Base-by-base conservation (phyloP, 108 stramenopile species). In the Nitzschia putrida region DNA sequence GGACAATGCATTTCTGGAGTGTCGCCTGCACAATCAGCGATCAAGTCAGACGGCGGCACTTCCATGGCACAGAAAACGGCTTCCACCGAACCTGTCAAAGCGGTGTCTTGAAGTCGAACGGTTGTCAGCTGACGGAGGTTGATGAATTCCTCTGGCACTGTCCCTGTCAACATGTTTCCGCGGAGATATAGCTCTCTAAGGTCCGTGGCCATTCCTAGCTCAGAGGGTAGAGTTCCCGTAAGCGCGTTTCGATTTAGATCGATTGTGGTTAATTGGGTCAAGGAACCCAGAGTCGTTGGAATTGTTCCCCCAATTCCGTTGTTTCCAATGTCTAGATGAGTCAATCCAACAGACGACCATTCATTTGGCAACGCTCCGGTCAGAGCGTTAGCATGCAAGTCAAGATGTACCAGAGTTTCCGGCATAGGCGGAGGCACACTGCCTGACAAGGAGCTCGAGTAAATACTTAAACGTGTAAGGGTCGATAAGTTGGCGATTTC, bases 341-440 rank as follows among this genome's bases (percentile, higher is more conserved):
- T n/a, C n/a, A n/a, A n/a, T n/a, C n/a, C n/a, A n/a, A n/a, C n/a
- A n/a, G n/a, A n/a, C n/a, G n/a, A n/a, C n/a, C n/a, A n/a, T n/a
- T 80, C 81, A 43, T 64, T 50, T 8, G 88, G 88, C 57, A 90
- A 69, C 3, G 70, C 74, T 10, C 88, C 88, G 0, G 71, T 77
- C 39, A 90, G 66, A 18, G 79, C 53, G 40, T 90, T 90, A 21
- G 73, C 59, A 2, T 70, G 68, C 38, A 89, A 42, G 16, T 83
- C 77, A 20, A 89, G 60, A 37, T 83, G 81, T 14, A 47, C 61
- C 18, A 89, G 66, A n/a, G 76, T 55, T 23, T 65, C 55, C 4
- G 80, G 42, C n/a, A 84, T 63, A 13, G 64, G 56, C 11, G 87
- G 71, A 24, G 86, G 84, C 43, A 72, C 68, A 59, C 87, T 72